Conservation (phyloP, 371 early-diverging fungal genomes). For the Apophysomyces sp. region DNA sequence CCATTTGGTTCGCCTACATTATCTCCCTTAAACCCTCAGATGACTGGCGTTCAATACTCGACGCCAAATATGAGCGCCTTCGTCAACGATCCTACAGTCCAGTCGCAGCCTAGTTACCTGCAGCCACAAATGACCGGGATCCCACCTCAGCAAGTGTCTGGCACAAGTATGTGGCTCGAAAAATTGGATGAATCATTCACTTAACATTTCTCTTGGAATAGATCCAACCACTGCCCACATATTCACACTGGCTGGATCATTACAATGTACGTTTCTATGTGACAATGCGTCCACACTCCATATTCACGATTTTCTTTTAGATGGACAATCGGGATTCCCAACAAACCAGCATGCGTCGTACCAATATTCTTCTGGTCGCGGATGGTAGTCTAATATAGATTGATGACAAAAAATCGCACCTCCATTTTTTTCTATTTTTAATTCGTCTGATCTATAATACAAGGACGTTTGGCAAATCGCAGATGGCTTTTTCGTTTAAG, state of each 20-base stretch:
- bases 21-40: slow-evolving; percentile 27
- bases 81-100: slow-evolving; percentile 32
- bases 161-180: slow-evolving; percentile 22
- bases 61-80: slow-evolving; percentile 43
- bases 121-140: slow-evolving; percentile 50
- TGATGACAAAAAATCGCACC: not conserved
- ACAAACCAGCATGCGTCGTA: not conserved
- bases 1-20: slow-evolving; percentile 54
- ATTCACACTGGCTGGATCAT: slow-evolving; percentile 22
- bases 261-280: slow-evolving; percentile 17
- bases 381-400: not conserved
- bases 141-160: slow-evolving; percentile 8
- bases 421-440: too few relatives aligned
- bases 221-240: slow-evolving; percentile 5
- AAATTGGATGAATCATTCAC: not conserved
- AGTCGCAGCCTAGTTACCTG: slow-evolving; percentile 22
- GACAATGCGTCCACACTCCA: not conserved
- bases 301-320: slow-evolving; percentile 1
- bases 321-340: slow-evolving; percentile 12
- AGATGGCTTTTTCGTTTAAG: slow-evolving; percentile 23
- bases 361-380: not conserved
- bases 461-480: not conserved
- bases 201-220: not conserved
- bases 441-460: not conserved
- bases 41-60: slow-evolving; percentile 39